Evolutionary conservation across 2,329 filamentous ascomycete genomes (phyloP), one percentile per base, ranked within the genome.

Genomic region (Bipolaris oryzae): DNA sequence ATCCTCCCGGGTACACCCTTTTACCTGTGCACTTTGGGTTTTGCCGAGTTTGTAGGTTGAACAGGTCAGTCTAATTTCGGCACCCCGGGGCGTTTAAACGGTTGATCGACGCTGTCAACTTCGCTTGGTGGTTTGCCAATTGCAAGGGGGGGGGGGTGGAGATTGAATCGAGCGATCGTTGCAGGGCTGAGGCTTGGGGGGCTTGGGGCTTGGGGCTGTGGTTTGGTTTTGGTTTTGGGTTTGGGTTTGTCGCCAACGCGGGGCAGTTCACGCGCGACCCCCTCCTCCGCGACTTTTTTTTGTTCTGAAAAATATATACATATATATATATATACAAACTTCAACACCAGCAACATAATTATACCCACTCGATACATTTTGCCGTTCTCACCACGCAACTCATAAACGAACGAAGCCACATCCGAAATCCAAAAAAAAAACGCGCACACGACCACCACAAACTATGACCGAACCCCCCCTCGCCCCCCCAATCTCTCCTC

Each of bases 391-490:
- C 1, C 23, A 1, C 7, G 23, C 9, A 28, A n/a, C 25, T 3
- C 9, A 10, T 28, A 28, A 28, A 28, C 7, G 21, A 20, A 33
- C 1, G 2, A 35, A 23, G 42, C 5, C 15, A 20, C 3, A 3
- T 5, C 21, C 21, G 21, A 21, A 21, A 21, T 21, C 21, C 21
- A 5, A 21, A n/a, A n/a, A n/a, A n/a, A n/a, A n/a, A n/a, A n/a
- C 21, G 5, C 21, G 23, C 23, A 21, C 3, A 18, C 5, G 31
- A 38, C 15, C 13, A 9, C 15, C 13, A 28, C 13, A 16, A 34
- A 55, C 57, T 25, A 70, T 70, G 67, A 47, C 68, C 38, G 67
- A 66, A 39, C 66, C 69, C n/a, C 57, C 53, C 21, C 53, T 58
- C 23, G 61, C 59, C 18, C 60, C 61, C 10, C 67, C 66, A 13